These are phyloP conservation scores for Jamesozyma gamospora DNA, from an alignment of 805 yeast species.

Conservation along the genomic window DNA sequence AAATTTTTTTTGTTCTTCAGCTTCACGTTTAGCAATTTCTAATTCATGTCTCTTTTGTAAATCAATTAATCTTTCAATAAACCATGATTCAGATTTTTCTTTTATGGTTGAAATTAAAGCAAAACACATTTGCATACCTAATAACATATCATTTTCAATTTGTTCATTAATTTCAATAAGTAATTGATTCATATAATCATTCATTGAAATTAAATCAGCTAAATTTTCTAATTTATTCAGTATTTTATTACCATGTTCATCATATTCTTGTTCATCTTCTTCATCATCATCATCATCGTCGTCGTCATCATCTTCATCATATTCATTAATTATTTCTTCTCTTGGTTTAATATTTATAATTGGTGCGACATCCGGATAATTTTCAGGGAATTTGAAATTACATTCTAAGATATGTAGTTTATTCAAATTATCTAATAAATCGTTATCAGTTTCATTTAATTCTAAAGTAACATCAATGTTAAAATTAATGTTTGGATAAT, in stretches of 20 bases:
- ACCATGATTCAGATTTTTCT: constrained; percentile 66
- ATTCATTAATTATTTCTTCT: constrained; percentile 29
- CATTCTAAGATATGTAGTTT: constrained; percentile 47
- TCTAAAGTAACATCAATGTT: constrained; percentile 51
- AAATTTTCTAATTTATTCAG: constrained; percentile 39
- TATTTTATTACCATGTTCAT: constrained; percentile 40
- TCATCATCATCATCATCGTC: constrained; percentile 32
- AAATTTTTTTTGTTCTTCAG: constrained; percentile 81
- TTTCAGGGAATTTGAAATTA: constrained; percentile 61
- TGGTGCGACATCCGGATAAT: constrained; percentile 77
- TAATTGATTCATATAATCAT: constrained; percentile 32
- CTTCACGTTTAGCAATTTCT: constrained; percentile 53
- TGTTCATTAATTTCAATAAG: constrained; percentile 30
- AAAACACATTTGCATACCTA: constrained; percentile 90
- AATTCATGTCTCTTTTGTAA: constrained; percentile 51
- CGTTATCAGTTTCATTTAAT: constrained; percentile 28
- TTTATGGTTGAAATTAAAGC: constrained; percentile 67
- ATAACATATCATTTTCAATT: constrained; percentile 47
- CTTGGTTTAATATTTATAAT: constrained; percentile 35
- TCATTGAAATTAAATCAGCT: constrained; percentile 50
- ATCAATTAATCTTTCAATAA: constrained; percentile 44
- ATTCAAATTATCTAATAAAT: constrained; percentile 30
- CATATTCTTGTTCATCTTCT: constrained; percentile 31
- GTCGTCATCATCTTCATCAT: constrained; percentile 27
- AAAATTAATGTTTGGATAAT: constrained; percentile 36